phyloP scores from a whole-genome alignment of 1,284 basidiomycete species.

The Rhizopogon parksii region DNA sequence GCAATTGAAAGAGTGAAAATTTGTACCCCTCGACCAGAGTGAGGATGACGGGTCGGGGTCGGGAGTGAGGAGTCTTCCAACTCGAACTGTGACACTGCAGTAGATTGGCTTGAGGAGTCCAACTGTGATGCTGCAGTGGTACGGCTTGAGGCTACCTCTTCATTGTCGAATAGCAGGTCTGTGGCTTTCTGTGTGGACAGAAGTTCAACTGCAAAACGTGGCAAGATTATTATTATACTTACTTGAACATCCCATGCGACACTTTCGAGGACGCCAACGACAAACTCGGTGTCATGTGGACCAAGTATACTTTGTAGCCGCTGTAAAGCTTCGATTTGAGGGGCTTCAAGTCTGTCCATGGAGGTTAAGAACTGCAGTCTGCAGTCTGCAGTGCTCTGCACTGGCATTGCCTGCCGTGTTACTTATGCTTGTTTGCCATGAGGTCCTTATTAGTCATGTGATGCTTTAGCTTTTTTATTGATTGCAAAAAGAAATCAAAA shows the following conservation, averaged over 20 bases:
- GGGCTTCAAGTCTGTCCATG: slow-evolving; percentile 15
- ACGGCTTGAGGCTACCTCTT: slow-evolving; percentile 14
- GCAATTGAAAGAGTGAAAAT: background rate
- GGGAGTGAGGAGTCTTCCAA: slow-evolving; percentile 42
- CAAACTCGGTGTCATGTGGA: slow-evolving; percentile 44
- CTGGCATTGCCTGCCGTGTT: too few species aligned
- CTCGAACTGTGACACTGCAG: slow-evolving; percentile 35
- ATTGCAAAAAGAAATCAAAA: background rate
- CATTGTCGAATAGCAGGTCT: slow-evolving; percentile 50
- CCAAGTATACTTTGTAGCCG: slow-evolving; percentile 18
- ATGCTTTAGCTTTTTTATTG: background rate
- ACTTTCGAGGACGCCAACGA: slow-evolving; percentile 50
- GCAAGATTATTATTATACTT: slow-evolving; percentile 7
- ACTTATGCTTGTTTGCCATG: background rate
- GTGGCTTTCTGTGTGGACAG: slow-evolving; percentile 42
- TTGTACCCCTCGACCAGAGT: slow-evolving; percentile 11
- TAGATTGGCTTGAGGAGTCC: slow-evolving; percentile 7
- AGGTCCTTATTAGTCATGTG: background rate
- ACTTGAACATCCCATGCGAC: slow-evolving; percentile 68
- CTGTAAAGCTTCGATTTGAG: slow-evolving; percentile 14
- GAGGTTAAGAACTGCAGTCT: background rate
- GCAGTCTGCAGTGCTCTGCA: too few species aligned
- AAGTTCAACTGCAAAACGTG: slow-evolving; percentile 1
- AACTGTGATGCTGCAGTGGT: slow-evolving; percentile 1
- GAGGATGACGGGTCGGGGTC: background rate